A percentile compares a stretch with the other conserved stretches of the same genome.
phyloP scores from a whole-genome alignment of 306 rosid species.

The Trifolium pratense region DNA sequence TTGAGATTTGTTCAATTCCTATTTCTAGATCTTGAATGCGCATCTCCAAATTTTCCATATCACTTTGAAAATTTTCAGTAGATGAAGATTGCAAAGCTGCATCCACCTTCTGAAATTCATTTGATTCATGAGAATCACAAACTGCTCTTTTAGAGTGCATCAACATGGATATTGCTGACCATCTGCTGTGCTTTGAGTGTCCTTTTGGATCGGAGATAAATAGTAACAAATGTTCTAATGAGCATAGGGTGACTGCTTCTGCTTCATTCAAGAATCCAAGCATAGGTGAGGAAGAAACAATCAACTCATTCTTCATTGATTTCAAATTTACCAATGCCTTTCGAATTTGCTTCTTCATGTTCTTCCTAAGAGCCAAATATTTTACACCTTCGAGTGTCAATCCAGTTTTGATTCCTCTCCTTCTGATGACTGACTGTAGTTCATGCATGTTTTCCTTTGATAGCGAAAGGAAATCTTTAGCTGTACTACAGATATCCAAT shows the following conservation, averaged over 20 bases:
- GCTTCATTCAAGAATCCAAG: constrained; percentile 34
- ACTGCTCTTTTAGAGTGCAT: constrained; percentile 36
- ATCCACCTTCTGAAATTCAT: constrained; percentile 42
- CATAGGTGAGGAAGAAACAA: constrained; percentile 15
- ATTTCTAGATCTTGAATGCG: constrained; percentile 47
- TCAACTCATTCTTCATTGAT: constrained; percentile 28
- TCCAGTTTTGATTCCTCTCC: constrained; percentile 26
- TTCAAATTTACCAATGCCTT: constrained; percentile 42
- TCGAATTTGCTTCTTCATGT: constrained; percentile 31
- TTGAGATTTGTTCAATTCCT: constrained; percentile 41
- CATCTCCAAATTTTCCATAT: constrained; percentile 39
- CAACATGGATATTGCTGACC: constrained; percentile 22
- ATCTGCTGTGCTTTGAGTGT: constrained; percentile 21
- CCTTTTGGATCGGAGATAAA: constrained; percentile 38
- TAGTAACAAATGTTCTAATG: constrained; percentile 35
- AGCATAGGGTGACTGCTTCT: constrained; percentile 32
- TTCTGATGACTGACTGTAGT: constrained; percentile 42
- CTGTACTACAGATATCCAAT: constrained; percentile 35
- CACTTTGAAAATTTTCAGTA: constrained; percentile 30
- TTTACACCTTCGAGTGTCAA: constrained; percentile 24
- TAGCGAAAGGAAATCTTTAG: constrained; percentile 17
- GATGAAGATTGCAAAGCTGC: not conserved
- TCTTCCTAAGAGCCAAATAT: constrained; percentile 38
- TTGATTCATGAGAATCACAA: constrained; percentile 32
- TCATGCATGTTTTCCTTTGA: constrained; percentile 41